Conservation (phyloP, 225 moss, liverwort and hornwort genomes). For the Rhytidiadelphus loreus region DNA sequence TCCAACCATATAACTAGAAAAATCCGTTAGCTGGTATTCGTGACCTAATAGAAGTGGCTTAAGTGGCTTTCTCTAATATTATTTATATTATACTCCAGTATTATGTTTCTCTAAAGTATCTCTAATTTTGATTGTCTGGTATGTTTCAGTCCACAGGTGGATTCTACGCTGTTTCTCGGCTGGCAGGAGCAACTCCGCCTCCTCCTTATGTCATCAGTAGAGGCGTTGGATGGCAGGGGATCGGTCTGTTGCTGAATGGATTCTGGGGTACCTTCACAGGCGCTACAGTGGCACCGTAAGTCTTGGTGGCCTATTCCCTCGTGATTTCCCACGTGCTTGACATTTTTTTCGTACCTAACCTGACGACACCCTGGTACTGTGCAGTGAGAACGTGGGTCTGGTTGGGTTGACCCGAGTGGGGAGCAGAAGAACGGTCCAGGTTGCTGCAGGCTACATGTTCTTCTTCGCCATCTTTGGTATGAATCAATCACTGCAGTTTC, state of each 20-base stretch:
- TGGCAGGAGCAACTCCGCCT: conserved; percentile 90
- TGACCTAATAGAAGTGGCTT: background rate
- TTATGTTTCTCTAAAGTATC: background rate
- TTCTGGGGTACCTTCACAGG: conserved; percentile 71
- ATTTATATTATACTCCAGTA: background rate
- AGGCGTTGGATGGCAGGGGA: conserved; percentile 87
- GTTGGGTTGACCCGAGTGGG: conserved; percentile 79
- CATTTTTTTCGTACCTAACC: background rate
- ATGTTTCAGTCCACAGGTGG: conserved; percentile 70
- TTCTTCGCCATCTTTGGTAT: conserved; percentile 54
- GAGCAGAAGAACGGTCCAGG: conserved; percentile 59
- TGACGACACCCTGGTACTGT: background rate
- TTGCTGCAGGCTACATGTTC: conserved; percentile 52
- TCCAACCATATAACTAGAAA: too few relatives aligned
- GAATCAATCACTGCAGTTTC: background rate
- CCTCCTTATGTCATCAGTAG: conserved; percentile 86
- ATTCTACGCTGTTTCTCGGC: conserved; percentile 73
- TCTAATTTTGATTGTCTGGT: background rate
- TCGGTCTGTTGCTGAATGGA: conserved; percentile 62
- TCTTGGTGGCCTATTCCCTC: background rate
- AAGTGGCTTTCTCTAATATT: background rate
- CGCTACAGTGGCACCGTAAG: conserved; percentile 70
- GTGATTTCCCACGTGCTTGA: background rate
- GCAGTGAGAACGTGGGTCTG: conserved; percentile 80
- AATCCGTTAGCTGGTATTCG: background rate